Evolutionary conservation across 2,329 filamentous ascomycete species (phyloP).

Genomic region (Aspergillus sp.): DNA sequence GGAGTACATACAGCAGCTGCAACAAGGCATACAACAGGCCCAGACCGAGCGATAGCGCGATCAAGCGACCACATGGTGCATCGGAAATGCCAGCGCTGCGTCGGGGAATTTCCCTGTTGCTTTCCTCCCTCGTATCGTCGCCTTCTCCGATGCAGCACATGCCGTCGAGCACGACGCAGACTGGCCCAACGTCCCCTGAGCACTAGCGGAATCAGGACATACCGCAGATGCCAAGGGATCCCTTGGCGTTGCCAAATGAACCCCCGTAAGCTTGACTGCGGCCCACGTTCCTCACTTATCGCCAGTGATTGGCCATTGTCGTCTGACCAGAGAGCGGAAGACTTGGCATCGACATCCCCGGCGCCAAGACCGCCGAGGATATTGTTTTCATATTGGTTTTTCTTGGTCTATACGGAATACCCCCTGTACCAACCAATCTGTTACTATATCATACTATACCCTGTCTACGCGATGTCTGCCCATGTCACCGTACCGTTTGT

Average conservation of each 20-base stretch:
- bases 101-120: not conserved
- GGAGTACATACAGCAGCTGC: constrained; percentile 13
- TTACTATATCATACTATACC: not conserved
- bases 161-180: not conserved
- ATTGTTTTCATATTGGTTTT: not conserved
- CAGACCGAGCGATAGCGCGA: not conserved
- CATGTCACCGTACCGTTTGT: not conserved
- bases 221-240: not conserved
- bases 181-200: not conserved
- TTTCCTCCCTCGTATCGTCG: not conserved
- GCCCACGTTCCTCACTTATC: not conserved
- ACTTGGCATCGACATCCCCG: not conserved
- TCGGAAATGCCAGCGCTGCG: not conserved
- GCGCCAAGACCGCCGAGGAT: not conserved
- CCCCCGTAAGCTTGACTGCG: not conserved
- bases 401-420: not conserved
- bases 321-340: not conserved
- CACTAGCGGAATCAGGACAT: not conserved
- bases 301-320: not conserved
- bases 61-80: not conserved
- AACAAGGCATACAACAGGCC: constrained; percentile 3
- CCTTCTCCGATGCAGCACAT: not conserved
- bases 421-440: no score
- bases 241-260: not conserved
- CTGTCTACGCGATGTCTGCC: not conserved